Evolutionary conservation across 116 monocot genomes (phyloP).

Genomic region (Posidonia oceanica): DNA sequence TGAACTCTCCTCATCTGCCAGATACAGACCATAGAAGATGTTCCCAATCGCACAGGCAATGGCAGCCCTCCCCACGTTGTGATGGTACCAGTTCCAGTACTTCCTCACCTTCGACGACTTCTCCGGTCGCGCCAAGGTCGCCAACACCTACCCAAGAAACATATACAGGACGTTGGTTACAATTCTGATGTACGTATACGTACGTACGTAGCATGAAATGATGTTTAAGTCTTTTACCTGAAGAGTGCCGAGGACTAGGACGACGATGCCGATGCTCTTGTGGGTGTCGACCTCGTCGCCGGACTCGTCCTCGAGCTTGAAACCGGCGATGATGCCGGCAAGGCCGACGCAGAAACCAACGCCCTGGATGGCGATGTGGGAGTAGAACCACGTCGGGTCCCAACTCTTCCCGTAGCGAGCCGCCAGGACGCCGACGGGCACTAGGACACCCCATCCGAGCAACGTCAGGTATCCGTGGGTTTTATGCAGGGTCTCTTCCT

Average conservation of each 20-base stretch:
- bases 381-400: constrained; percentile 47
- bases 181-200: constrained; percentile 3
- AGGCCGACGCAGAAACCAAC: constrained; percentile 37
- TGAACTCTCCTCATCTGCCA: constrained; percentile 18
- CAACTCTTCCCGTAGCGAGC: constrained; percentile 38
- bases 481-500: not conserved
- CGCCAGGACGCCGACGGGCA: constrained; percentile 28
- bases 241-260: constrained; percentile 33
- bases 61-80: constrained; percentile 33
- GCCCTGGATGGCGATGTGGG: constrained; percentile 31
- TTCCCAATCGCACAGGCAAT: constrained; percentile 28
- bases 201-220: too few species aligned
- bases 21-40: constrained; percentile 35
- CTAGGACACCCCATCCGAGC: constrained; percentile 46
- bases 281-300: constrained; percentile 17
- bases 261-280: constrained; percentile 39
- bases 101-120: constrained; percentile 40
- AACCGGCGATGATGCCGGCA: constrained; percentile 29
- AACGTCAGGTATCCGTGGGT: constrained; percentile 32
- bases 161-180: too few species aligned
- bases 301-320: constrained; percentile 22
- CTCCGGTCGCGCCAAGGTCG: constrained; percentile 26
- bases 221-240: constrained; percentile 23
- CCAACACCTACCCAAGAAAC: constrained; percentile 16
- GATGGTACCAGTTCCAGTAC: constrained; percentile 64